phyloP scores from a whole-genome alignment of 805 yeast species.

The Zygotorulaspora chibaensis region DNA sequence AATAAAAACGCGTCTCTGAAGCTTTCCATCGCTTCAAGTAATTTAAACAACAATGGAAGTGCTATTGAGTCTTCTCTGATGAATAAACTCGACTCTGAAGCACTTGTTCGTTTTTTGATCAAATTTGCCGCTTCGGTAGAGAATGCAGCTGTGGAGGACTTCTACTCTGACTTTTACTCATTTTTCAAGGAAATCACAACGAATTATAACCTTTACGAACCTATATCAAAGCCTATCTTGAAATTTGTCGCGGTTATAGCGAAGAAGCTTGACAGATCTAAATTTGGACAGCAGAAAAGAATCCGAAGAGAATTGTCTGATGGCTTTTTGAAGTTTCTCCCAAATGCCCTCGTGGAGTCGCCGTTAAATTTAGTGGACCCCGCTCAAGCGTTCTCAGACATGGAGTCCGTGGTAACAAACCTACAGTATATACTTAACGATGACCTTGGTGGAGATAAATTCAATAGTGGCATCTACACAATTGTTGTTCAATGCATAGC shows the following conservation, averaged over 20 bases:
- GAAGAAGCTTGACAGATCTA: slow-evolving; percentile 51
- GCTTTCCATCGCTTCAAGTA: slow-evolving; percentile 19
- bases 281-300: slow-evolving; percentile 58
- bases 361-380: slow-evolving; percentile 20
- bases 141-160: slow-evolving; percentile 72
- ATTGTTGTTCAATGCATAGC: slow-evolving; percentile 51
- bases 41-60: slow-evolving; percentile 18
- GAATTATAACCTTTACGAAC: slow-evolving; percentile 45
- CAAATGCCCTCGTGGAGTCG: slow-evolving; percentile 28
- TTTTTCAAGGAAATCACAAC: slow-evolving; percentile 59
- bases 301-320: slow-evolving; percentile 54
- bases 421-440: slow-evolving; percentile 26
- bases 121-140: slow-evolving; percentile 64
- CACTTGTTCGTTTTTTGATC: slow-evolving; percentile 50
- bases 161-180: slow-evolving; percentile 54
- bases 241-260: slow-evolving; percentile 50
- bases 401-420: slow-evolving; percentile 18
- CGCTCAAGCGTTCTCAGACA: slow-evolving; percentile 9
- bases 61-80: slow-evolving; percentile 42
- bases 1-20: slow-evolving; percentile 20
- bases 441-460: slow-evolving; percentile 47
- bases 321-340: slow-evolving; percentile 37
- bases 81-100: slow-evolving; percentile 43
- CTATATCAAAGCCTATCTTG: slow-evolving; percentile 50
- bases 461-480: slow-evolving; percentile 44